Conservation (phyloP, 176 grass and related monocot species). For the Carex scoparia region DNA sequence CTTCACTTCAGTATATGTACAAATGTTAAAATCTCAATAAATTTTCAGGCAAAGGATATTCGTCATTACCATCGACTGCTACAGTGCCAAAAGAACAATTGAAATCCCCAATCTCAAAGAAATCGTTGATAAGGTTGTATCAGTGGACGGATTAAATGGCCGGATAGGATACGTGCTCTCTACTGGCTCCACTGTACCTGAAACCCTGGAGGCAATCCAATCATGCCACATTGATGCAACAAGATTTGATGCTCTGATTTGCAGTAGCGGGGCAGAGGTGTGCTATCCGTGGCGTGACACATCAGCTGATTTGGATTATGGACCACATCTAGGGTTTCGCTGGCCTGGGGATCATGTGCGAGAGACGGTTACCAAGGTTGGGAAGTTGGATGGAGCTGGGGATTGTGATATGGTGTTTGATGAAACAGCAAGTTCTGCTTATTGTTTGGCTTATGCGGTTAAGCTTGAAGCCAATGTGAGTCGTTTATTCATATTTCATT, state of each 20-base stretch:
- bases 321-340: slow-evolving; percentile 53
- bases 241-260: slow-evolving; percentile 68
- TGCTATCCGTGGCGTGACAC: slow-evolving; percentile 77
- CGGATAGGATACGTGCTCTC: slow-evolving; percentile 53
- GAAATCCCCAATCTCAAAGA: slow-evolving; percentile 31
- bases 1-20: neutral
- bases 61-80: slow-evolving; percentile 60
- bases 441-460: slow-evolving; percentile 57
- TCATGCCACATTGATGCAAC: slow-evolving; percentile 40
- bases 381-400: slow-evolving; percentile 43
- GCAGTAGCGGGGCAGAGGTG: slow-evolving; percentile 79
- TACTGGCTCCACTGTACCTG: slow-evolving; percentile 50
- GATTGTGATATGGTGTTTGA: slow-evolving; percentile 42
- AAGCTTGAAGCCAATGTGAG: slow-evolving; percentile 33
- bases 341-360: slow-evolving; percentile 70
- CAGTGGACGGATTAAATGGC: slow-evolving; percentile 26
- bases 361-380: slow-evolving; percentile 46
- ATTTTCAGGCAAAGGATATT: slow-evolving; percentile 45
- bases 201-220: slow-evolving; percentile 37
- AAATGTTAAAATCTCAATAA: slow-evolving; percentile 4
- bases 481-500: neutral
- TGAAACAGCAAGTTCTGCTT: slow-evolving; percentile 32
- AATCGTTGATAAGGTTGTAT: slow-evolving; percentile 29
- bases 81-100: slow-evolving; percentile 30
- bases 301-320: slow-evolving; percentile 61